Evolutionary conservation across 805 yeast genomes (phyloP), one percentile per base, ranked within the genome.

Genomic region (Cyberlindnera euphorbiae): DNA sequence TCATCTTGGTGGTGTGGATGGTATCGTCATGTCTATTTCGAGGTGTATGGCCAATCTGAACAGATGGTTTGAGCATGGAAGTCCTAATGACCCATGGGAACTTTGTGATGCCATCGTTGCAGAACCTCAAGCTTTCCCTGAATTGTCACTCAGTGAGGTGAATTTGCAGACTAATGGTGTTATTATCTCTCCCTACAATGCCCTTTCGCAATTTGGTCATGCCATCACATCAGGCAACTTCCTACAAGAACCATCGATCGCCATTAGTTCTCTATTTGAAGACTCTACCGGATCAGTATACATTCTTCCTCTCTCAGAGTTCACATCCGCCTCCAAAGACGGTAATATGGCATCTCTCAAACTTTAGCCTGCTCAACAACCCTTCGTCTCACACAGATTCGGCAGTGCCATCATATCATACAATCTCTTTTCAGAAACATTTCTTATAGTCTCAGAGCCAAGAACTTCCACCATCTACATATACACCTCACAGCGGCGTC

Each of bases 1-100:
- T 39, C 71, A 56, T 35, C 59, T 67, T 29, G 82, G 82, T 2
- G 82, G 82, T 0, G 33, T 74, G 8, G 60, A 63, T 21, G 80
- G 76, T 30, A 65, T 75, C 36, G 52, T 63, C 2, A 43, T 52
- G 25, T 60, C 76, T 2, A 56, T 65, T 1, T 44, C 53, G 11
- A 49, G 42, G 14, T 77, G 82, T 41, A 16, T 66, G 5, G 44
- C 54, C 1, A 53, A 53, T 3, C 47, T 75, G 15, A 42, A 62
- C 7, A 13, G 30, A 0, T 75, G 79, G 79, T 64, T 75, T 39
- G 50, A 43, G 0, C 38, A 51, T 5, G 59, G 58, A 1, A 27
- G 39, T 1, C 18, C 36, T 1, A 16, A 17, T 2, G 50, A 60
- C 36, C 61, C 69, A 3, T 62, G 67, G 66, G 13, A 30, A 2